phyloP scores from a whole-genome alignment of 768 basidiomycete species.

The Ramaria sp. region DNA sequence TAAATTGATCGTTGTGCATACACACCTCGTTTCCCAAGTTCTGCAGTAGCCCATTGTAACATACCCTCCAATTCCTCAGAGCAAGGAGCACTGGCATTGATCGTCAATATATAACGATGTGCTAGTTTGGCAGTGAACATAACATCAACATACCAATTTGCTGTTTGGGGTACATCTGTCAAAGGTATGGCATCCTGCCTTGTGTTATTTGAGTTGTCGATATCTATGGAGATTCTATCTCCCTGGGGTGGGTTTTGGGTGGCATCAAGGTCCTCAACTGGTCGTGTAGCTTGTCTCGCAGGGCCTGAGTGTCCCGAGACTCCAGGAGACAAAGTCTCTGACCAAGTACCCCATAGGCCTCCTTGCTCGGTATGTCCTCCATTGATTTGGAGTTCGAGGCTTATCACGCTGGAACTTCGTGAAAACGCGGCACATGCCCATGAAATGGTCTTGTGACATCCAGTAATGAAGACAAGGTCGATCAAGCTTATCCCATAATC shows the following conservation, averaged over 20 bases:
- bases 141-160: no score
- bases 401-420: neutral
- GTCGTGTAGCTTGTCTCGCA: neutral
- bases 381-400: neutral
- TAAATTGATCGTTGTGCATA: no score
- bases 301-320: neutral
- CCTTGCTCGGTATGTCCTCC: neutral
- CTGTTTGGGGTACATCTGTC: no score
- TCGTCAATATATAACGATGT: no score
- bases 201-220: no score
- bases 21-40: no score
- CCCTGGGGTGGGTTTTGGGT: neutral
- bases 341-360: neutral
- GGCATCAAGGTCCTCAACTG: no score
- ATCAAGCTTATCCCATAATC: neutral
- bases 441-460: neutral
- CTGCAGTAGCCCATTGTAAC: no score
- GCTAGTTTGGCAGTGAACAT: no score
- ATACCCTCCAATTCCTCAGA: no score
- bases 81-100: no score
- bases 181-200: no score
- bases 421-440: neutral
- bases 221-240: neutral
- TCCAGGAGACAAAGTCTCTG: neutral
- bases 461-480: neutral